Conservation (phyloP, 2,329 filamentous ascomycete genomes). For the Cladobotryum protrusum region DNA sequence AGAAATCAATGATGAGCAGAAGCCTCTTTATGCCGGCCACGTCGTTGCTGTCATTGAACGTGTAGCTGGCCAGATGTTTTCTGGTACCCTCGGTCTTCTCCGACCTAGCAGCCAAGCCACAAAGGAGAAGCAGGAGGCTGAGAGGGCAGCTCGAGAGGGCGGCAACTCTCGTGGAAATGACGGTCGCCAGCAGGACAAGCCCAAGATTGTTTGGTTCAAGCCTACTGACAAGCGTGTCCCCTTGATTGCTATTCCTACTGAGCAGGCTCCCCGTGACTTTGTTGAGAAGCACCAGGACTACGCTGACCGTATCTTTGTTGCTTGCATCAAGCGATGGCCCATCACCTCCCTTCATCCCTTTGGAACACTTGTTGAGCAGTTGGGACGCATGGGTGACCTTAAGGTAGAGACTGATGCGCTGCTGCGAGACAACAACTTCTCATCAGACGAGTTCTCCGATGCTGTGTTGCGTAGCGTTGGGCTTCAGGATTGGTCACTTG, state of each 20-base stretch:
- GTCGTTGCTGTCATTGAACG: conserved; percentile 97
- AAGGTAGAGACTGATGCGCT: conserved; percentile 97
- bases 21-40: conserved; percentile 93
- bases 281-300: conserved; percentile 98
- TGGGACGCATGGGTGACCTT: conserved; percentile 94
- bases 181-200: conserved; percentile 80
- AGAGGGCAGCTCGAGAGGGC: conserved; percentile 85
- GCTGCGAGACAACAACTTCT: conserved; percentile 97
- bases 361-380: conserved; percentile 92
- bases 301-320: conserved; percentile 95
- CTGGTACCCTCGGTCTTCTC: conserved; percentile 85
- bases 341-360: conserved; percentile 99
- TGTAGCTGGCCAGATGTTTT: conserved; percentile 98
- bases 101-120: conserved; percentile 97
- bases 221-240: conserved; percentile 98
- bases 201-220: conserved; percentile 99
- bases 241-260: conserved; percentile 94
- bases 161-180: conserved; percentile 64
- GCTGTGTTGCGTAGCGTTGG: conserved; percentile 90
- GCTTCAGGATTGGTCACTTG: conserved; percentile 83
- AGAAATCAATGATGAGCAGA: conserved; percentile 97
- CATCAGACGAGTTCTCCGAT: conserved; percentile 94
- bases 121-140: conserved; percentile 98
- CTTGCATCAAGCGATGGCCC: conserved; percentile 98
- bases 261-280: conserved; percentile 95